Conservation (phyloP, 1,284 basidiomycete genomes). For the Malassezia japonica region DNA sequence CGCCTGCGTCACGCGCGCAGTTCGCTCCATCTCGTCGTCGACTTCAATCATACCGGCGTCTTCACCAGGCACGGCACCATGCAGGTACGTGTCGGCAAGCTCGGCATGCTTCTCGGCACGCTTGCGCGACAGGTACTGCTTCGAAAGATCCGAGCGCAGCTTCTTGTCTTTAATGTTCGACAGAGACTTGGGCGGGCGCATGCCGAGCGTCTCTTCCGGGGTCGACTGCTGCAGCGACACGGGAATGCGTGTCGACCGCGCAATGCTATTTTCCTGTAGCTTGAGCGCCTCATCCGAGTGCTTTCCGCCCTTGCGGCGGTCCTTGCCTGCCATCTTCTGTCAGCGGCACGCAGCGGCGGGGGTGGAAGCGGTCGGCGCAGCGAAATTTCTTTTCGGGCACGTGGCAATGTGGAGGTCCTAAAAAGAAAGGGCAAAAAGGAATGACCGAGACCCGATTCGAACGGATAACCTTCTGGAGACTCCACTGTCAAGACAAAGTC, state of each 20-base stretch:
- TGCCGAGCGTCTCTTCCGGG: slow-evolving; percentile 24
- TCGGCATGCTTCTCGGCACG: slow-evolving; percentile 37
- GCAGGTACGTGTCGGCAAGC: slow-evolving; percentile 42
- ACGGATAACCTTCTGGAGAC: slow-evolving; percentile 24
- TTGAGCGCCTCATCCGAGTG: slow-evolving; percentile 33
- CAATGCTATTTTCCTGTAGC: slow-evolving; percentile 35
- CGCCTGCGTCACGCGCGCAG: slow-evolving; percentile 75
- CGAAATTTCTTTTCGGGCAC: background rate
- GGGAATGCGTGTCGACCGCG: slow-evolving; percentile 33
- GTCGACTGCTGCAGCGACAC: slow-evolving; percentile 31
- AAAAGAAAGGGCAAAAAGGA: slow-evolving; percentile 6
- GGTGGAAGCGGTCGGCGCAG: background rate
- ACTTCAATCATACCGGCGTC: slow-evolving; percentile 63
- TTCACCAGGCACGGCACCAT: slow-evolving; percentile 34
- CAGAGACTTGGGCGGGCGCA: slow-evolving; percentile 34
- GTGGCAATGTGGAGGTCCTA: background rate
- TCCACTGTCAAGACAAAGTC: slow-evolving; percentile 9
- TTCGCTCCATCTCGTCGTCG: slow-evolving; percentile 71
- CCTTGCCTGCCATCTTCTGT: background rate
- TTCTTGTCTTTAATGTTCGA: slow-evolving; percentile 41
- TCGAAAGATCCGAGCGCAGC: slow-evolving; percentile 37
- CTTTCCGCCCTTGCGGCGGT: slow-evolving; percentile 5
- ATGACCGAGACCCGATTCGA: slow-evolving; percentile 23
- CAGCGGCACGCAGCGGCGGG: background rate
- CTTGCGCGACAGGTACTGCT: slow-evolving; percentile 31